Evolutionary conservation across 2,329 filamentous ascomycete genomes (phyloP).

Genomic region (Cladosporium sp.): DNA sequence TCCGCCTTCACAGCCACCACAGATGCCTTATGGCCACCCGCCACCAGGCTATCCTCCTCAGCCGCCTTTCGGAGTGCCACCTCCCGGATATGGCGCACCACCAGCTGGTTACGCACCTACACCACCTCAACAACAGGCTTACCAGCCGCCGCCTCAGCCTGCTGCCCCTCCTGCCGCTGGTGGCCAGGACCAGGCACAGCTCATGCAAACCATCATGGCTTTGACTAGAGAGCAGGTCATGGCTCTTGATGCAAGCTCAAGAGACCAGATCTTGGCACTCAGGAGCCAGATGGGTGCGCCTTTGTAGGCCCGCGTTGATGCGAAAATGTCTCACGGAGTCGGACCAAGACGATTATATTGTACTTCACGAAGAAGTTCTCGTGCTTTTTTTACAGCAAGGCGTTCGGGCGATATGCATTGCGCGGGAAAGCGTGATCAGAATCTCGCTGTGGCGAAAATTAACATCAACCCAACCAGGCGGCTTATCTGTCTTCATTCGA

Average conservation of each 20-base stretch:
- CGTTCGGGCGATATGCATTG: conserved; percentile 8
- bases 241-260: conserved; percentile 62
- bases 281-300: conserved; percentile 58
- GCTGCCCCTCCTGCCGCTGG: conserved; percentile 42
- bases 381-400: conserved; percentile 12
- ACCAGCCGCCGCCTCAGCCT: conserved; percentile 44
- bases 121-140: conserved; percentile 45
- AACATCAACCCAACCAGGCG: background rate
- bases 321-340: background rate
- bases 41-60: conserved; percentile 38
- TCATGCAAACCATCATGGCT: conserved; percentile 78
- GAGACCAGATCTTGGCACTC: conserved; percentile 76
- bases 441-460: background rate
- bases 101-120: conserved; percentile 41
- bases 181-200: conserved; percentile 63
- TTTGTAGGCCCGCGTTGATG: background rate
- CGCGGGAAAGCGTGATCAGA: background rate
- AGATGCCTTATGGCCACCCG: conserved; percentile 36
- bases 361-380: background rate
- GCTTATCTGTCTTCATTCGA: background rate
- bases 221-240: conserved; percentile 81
- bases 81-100: conserved; percentile 38
- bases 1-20: conserved; percentile 30
- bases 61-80: conserved; percentile 21
- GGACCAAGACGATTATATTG: too few species aligned